A percentile compares a stretch with the other conserved stretches of the same genome.
These are phyloP conservation scores for Leccinum disarticulatum DNA, from an alignment of 768 basidiomycete species.

Conservation along the genomic window DNA sequence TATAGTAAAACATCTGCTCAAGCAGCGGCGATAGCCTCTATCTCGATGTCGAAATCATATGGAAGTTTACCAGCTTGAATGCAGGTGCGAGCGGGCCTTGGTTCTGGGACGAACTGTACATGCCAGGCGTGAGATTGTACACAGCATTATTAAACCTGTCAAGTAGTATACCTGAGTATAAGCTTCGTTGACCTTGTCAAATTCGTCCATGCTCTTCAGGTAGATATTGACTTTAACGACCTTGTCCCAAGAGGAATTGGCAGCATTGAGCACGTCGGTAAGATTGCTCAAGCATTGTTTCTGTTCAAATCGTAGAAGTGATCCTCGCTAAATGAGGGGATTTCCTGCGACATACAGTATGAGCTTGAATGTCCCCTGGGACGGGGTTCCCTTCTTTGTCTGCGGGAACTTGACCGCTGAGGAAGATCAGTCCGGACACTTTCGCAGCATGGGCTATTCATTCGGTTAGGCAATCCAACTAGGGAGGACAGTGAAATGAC, in stretches of 20 bases:
- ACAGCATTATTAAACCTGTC: neutral
- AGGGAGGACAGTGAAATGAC: neutral
- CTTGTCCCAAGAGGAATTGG: conserved; percentile 61
- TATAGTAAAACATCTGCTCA: conserved; percentile 5
- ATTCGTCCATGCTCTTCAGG: conserved; percentile 60
- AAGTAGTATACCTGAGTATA: conserved; percentile 48
- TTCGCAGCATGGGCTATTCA: conserved; percentile 54
- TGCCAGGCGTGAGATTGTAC: neutral
- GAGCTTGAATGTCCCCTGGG: conserved; percentile 55
- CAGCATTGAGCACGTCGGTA: conserved; percentile 49
- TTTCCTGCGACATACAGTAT: conserved; percentile 45
- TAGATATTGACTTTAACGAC: conserved; percentile 59
- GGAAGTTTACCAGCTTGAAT: conserved; percentile 73
- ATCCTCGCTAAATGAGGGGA: neutral
- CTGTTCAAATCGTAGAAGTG: conserved; percentile 29
- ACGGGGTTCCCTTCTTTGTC: conserved; percentile 49
- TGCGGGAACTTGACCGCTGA: conserved; percentile 60
- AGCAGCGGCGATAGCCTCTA: conserved; percentile 61
- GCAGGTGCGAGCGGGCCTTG: conserved; percentile 73
- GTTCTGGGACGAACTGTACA: conserved; percentile 44
- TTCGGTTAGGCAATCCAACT: neutral
- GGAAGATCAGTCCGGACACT: conserved; percentile 56
- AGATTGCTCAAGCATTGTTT: conserved; percentile 59
- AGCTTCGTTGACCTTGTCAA: conserved; percentile 53
- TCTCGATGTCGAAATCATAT: conserved; percentile 69